Evolutionary conservation across 441 rosid species (phyloP), one percentile per base, ranked within the genome.

Genomic region (Populus tomentosa): DNA sequence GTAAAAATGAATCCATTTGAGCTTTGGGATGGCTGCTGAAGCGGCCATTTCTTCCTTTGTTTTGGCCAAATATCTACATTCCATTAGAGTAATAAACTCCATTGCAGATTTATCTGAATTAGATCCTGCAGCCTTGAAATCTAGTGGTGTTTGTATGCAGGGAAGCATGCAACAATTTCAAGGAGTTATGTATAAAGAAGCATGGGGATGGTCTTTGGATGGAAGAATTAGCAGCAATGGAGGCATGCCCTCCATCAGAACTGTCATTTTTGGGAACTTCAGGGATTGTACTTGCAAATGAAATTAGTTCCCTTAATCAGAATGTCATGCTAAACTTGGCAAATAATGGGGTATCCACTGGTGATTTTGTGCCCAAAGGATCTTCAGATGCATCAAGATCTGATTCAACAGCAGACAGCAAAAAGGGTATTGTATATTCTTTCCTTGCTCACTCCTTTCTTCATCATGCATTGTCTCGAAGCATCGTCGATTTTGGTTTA

Each of bases 171-270:
- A 2, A 28, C 30, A 28, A 28, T 28, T 28, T 28, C 30, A 28
- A 28, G 86, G 94, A 92, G 68, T 81, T 91, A 76, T 87, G 92
- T 82, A 88, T 85, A 84, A 87, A 86, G 81, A 94, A 92, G 90
- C 89, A 79, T 16, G 87, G 90, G 3, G 97, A 92, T 36, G 89
- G 89, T 74, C 93, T 87, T 71, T 92, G 95, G 97, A 94, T 94
- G 87, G 88, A 92, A 40, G 95, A 94, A 82, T 73, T 94, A 84
- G 94, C 92, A 9, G 96, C 96, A 62, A 91, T 94, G 82, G 86
- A 89, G 86, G 94, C 91, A 26, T 90, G 77, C 69, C 79, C 86
- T 35, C 90, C 93, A 23, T 59, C 85, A 1, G 92, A 92, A 38
- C 82, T 92, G 76, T 75, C 93, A 33, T 74, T 85, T 40, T 18